Evolutionary conservation across 2,329 filamentous ascomycete species (phyloP), one percentile per base, ranked within the genome.

Genomic region (Aureobasidium sp.): DNA sequence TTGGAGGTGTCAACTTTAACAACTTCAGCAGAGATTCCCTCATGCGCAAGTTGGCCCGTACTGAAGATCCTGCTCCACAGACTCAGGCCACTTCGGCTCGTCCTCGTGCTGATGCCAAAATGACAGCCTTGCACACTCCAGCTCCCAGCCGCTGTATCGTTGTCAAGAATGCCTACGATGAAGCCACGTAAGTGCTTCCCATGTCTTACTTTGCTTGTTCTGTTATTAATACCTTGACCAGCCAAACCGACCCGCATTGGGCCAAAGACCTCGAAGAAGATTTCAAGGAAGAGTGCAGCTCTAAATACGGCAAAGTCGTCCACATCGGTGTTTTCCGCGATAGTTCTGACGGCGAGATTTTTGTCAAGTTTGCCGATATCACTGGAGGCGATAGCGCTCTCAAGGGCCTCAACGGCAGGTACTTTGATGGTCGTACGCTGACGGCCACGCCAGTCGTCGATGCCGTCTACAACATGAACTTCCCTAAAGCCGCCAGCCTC

Each of bases 1-100:
- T 98, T 68, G 89, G 88, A 48, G 93, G 93, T 66, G 91, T 98
- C 72, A 97, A 97, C 74, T 97, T 97, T 85, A 95, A 90, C 80
- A 96, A 96, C 72, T 96, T 95, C 77, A 95, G 89, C 78, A 88
- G 93, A 74, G 90, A 97, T 76, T 88, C 90, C 67, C 84, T 98
- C 73, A 98, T 98, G 93, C 84, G 89, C 71, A 96, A 97, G 75
- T 87, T 98, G 72, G 90, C 93, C 68, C 85, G 93, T 79, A 91
- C 87, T 74, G 90, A 97, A 73, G 90, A 97, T 68, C 78, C 83
- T 61, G 73, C 78, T 57, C 61, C 83, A 88, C 88, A 88, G 68
- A 53, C 60, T 60, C 29, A 64, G 61, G 57, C 56, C 57, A 35
- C 54, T 45, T 39, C 56, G 44, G 40, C 44, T 21, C 55, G 55